phyloP scores from a whole-genome alignment of 228 moss, liverwort and hornwort species.

The Sphagnum magellanicum region DNA sequence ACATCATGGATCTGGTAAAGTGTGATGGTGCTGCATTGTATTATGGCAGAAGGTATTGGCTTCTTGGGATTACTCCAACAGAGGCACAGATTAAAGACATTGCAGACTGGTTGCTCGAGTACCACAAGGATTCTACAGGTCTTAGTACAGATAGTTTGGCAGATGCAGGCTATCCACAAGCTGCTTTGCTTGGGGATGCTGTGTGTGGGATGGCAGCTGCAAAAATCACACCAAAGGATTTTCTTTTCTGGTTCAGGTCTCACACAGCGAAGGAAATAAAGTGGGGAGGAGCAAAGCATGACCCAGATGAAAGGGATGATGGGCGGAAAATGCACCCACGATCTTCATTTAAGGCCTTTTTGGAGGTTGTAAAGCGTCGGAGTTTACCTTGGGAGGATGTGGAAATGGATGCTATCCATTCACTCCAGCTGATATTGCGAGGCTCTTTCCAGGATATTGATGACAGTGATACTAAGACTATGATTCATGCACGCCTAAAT shows the following conservation, averaged over 20 bases:
- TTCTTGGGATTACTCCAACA: conserved; percentile 62
- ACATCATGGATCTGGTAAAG: conserved; percentile 90
- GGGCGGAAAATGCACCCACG: conserved; percentile 86
- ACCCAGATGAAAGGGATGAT: conserved; percentile 74
- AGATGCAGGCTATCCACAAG: conserved; percentile 82
- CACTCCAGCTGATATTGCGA: conserved; percentile 80
- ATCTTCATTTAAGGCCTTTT: conserved; percentile 85
- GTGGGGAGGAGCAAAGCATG: conserved; percentile 95
- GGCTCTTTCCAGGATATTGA: conserved; percentile 89
- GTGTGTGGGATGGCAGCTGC: conserved; percentile 96
- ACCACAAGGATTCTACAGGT: conserved; percentile 80
- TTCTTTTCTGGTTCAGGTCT: conserved; percentile 94
- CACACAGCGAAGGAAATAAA: conserved; percentile 93
- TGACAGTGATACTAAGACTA: conserved; percentile 59
- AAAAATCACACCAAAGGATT: conserved; percentile 70
- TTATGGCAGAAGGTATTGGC: conserved; percentile 65
- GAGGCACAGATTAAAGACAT: conserved; percentile 76
- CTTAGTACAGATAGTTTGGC: conserved; percentile 82
- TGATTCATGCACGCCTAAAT: conserved; percentile 83
- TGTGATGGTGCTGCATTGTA: conserved; percentile 88
- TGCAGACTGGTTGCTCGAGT: conserved; percentile 78
- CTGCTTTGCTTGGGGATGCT: conserved; percentile 63
- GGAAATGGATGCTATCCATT: conserved; percentile 95
- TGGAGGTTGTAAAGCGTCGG: conserved; percentile 87
- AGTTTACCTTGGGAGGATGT: conserved; percentile 94